Conservation (phyloP, 2,329 filamentous ascomycete species). For the Penicillium sumatraense region DNA sequence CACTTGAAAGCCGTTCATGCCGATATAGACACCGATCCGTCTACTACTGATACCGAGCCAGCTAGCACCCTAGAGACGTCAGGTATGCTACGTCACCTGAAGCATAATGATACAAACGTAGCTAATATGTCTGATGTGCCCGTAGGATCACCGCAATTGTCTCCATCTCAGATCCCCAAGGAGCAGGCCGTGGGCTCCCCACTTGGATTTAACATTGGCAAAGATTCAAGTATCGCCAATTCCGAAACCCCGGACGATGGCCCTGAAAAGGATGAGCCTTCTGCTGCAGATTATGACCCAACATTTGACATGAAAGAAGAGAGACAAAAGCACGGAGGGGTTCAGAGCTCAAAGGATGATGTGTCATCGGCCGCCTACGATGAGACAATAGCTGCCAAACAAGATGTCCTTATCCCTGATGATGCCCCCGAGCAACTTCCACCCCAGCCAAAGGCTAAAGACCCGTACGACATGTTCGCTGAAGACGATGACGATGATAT, state of each 20-base stretch:
- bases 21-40: constrained; percentile 58
- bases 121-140: constrained; percentile 7
- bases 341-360: constrained; percentile 63
- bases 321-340: constrained; percentile 66
- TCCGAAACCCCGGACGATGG: constrained; percentile 40
- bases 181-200: constrained; percentile 59
- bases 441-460: constrained; percentile 50
- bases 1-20: constrained; percentile 74
- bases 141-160: constrained; percentile 41
- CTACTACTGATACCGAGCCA: constrained; percentile 56
- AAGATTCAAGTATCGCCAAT: constrained; percentile 72
- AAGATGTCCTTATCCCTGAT: constrained; percentile 56
- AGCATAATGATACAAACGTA: neutral
- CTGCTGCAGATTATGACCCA: constrained; percentile 92
- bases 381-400: constrained; percentile 59
- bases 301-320: constrained; percentile 88
- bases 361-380: constrained; percentile 61
- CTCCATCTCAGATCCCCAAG: constrained; percentile 54
- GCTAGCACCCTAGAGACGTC: constrained; percentile 41
- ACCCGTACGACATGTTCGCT: constrained; percentile 68
- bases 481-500: constrained; percentile 76
- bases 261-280: constrained; percentile 72
- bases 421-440: constrained; percentile 39
- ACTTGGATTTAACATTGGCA: constrained; percentile 64
- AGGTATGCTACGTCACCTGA: constrained; percentile 37